phyloP scores from a whole-genome alignment of 1,284 basidiomycete species.

The Puccinia polysora region DNA sequence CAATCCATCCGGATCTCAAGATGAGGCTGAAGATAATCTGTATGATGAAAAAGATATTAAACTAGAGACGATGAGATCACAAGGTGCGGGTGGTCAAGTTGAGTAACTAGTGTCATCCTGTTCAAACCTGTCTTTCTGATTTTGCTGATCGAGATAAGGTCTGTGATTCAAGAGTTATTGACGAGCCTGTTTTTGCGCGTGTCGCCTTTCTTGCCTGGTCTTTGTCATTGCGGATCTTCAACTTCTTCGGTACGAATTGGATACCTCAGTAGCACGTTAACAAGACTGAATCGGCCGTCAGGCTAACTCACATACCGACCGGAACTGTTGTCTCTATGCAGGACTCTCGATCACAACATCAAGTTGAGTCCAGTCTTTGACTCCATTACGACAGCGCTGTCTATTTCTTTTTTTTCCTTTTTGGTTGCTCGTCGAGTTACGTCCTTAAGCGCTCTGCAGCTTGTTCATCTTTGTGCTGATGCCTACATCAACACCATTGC shows the following conservation, averaged over 20 bases:
- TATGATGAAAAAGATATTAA: conserved; percentile 79
- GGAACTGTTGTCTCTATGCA: conserved; percentile 97
- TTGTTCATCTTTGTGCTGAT: background rate
- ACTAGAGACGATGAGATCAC: conserved; percentile 85
- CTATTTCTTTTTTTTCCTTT: background rate
- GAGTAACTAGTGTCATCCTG: too few relatives aligned
- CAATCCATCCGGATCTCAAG: conserved; percentile 53
- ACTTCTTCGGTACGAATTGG: too few relatives aligned
- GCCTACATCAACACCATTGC: background rate
- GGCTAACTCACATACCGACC: conserved; percentile 85
- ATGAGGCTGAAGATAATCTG: conserved; percentile 55
- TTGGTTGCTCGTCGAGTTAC: conserved; percentile 10
- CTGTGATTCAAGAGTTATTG: too few relatives aligned
- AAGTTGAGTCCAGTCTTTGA: conserved; percentile 57
- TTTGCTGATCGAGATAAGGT: too few relatives aligned
- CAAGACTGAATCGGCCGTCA: conserved; percentile 96
- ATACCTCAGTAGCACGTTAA: conserved; percentile 74
- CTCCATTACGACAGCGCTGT: background rate
- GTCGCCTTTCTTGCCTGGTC: background rate
- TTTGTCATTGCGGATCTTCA: background rate
- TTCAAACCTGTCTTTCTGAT: background rate
- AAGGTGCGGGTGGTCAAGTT: conserved; percentile 94
- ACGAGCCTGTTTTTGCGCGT: background rate
- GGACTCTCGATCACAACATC: conserved; percentile 92
- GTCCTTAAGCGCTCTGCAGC: conserved; percentile 20